Evolutionary conservation across 768 basidiomycete genomes (phyloP), one percentile per base, ranked within the genome.

Genomic region (Mycena rosella): DNA sequence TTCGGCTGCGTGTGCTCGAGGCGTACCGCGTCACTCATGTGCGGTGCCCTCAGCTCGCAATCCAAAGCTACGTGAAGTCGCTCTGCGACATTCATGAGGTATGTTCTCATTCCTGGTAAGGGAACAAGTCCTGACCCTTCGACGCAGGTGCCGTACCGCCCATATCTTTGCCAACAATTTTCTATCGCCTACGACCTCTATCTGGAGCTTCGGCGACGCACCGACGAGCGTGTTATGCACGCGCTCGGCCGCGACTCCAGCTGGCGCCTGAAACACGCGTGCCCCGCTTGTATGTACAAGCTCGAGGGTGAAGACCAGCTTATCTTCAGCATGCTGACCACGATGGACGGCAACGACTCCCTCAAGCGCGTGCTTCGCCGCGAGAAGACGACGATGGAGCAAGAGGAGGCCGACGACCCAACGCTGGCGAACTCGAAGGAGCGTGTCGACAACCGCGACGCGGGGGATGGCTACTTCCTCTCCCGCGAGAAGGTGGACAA

Each of bases 281-380:
- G 78, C 57, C 74, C 77, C 3, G 36, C 71, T 7, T 78, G 78
- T 60, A 68, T 42, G 17, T 73, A 75, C 52, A 61, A 73, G 56
- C 72, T 76, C 10, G 60, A 73, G 30, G 71, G 66, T 53, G 74
- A 78, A 56, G 51, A 64, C 0, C 27, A 44, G 2, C 67, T 77
- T 3, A 51, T 54, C 5, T 73, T 72, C 36, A 29, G 56, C 1
- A 69, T 70, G 42, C 64, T 76, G 30, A 36, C 73, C 34, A 60
- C 69, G 26, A 69, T 77, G 52, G 77, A 78, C 45, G 74, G 75
- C 5, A 76, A 77, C 58, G 67, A 76, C 51, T 77, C 77, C 1
- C 38, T 72, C 20, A 72, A 74, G 53, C 70, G 70, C 20, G 49
- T 74, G 1, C 47, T 60, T 1, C 58, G 58, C 6, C 6, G 45